These are phyloP conservation scores for Candida peoriensis DNA, from an alignment of 805 yeast genomes.

Conservation along the genomic window DNA sequence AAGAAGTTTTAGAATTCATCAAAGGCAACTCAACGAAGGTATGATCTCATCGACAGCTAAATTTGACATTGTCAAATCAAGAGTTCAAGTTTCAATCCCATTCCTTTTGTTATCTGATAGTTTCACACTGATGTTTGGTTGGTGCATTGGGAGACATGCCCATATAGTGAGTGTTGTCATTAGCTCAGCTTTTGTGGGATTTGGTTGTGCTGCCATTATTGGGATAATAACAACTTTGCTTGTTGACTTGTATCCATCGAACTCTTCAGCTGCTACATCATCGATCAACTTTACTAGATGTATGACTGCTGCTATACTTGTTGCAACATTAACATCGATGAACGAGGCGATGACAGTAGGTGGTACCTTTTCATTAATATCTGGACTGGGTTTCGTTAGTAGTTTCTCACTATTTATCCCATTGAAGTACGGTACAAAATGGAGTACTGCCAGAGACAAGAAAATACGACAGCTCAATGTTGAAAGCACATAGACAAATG, in stretches of 20 bases:
- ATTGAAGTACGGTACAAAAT: constrained; percentile 27
- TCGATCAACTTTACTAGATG: constrained; percentile 72
- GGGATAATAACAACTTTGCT: constrained; percentile 59
- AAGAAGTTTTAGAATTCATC: constrained; percentile 26
- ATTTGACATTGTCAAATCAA: constrained; percentile 51
- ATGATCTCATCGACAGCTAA: constrained; percentile 19
- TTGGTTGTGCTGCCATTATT: constrained; percentile 53
- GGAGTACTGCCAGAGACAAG: constrained; percentile 16
- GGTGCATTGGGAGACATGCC: constrained; percentile 57
- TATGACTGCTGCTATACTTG: constrained; percentile 59
- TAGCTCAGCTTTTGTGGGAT: constrained; percentile 50
- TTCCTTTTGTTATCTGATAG: constrained; percentile 33
- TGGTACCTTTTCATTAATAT: constrained; percentile 73
- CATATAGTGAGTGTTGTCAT: constrained; percentile 43
- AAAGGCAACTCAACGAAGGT: constrained; percentile 19
- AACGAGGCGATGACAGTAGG: constrained; percentile 53
- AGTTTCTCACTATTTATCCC: constrained; percentile 24
- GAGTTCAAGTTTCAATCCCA: constrained; percentile 49
- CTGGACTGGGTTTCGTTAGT: constrained; percentile 37
- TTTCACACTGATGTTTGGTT: constrained; percentile 56
- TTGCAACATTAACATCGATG: constrained; percentile 66
- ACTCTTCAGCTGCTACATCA: constrained; percentile 71
- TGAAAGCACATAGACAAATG: no score
- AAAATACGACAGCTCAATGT: no score
- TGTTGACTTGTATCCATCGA: constrained; percentile 68